Percentiles rank a stretch among this genome's conserved stretches.
These are phyloP conservation scores for Ophiostoma sp. DNA, from an alignment of 2,329 filamentous ascomycete genomes.

Conservation along the genomic window DNA sequence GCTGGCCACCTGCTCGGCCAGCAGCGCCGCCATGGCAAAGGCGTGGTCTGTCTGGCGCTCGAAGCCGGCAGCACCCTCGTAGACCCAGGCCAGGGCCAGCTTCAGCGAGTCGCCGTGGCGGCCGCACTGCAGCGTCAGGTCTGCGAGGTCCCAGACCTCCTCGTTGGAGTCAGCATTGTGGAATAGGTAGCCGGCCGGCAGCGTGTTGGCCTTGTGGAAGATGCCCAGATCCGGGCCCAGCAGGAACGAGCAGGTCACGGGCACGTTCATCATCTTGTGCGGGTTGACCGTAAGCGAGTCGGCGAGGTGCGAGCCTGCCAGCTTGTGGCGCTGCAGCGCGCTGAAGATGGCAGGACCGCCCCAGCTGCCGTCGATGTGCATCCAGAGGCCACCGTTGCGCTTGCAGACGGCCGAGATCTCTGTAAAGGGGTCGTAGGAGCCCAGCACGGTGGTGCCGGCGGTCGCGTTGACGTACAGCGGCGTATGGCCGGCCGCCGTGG, in stretches of 20 bases:
- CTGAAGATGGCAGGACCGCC: slow-evolving; percentile 81
- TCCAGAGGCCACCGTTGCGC: slow-evolving; percentile 65
- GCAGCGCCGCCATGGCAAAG: slow-evolving; percentile 63
- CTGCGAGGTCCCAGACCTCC: slow-evolving; percentile 79
- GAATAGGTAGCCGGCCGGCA: slow-evolving; percentile 82
- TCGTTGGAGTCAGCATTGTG: slow-evolving; percentile 42
- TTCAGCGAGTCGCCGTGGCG: slow-evolving; percentile 81
- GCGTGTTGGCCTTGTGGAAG: slow-evolving; percentile 79
- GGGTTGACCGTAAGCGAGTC: slow-evolving; percentile 85
- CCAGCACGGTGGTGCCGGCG: slow-evolving; percentile 87
- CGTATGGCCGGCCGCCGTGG: slow-evolving; percentile 63
- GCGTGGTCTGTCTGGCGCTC: slow-evolving; percentile 63
- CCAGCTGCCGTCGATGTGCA: slow-evolving; percentile 92
- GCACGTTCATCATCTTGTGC: slow-evolving; percentile 95
- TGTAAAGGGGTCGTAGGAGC: slow-evolving; percentile 76
- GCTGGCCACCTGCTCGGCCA: slow-evolving; percentile 56
- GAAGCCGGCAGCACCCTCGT: slow-evolving; percentile 76
- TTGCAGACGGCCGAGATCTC: slow-evolving; percentile 66
- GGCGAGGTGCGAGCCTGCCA: slow-evolving; percentile 67
- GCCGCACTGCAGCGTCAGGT: slow-evolving; percentile 89
- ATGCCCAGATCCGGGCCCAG: slow-evolving; percentile 68
- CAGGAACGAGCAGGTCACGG: slow-evolving; percentile 85
- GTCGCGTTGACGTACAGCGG: slow-evolving; percentile 96
- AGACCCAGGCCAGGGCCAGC: slow-evolving; percentile 81
- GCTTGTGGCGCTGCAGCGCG: slow-evolving; percentile 54